Evolutionary conservation across 1,139 yeast genomes (phyloP).

Genomic region (Neolecta irregularis): DNA sequence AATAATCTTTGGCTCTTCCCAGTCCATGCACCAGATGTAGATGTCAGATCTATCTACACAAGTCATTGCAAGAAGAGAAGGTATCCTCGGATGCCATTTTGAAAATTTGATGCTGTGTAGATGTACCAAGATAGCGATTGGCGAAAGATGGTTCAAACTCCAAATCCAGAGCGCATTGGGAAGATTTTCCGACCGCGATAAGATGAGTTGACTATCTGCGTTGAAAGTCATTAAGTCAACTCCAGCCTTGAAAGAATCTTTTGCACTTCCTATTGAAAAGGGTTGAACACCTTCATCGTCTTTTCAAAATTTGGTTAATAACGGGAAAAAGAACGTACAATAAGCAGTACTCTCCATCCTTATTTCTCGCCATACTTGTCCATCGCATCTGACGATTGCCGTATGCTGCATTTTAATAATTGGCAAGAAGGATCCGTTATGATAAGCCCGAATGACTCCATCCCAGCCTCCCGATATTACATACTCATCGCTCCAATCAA

Average conservation of each 20-base stretch:
- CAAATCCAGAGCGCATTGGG: conserved; percentile 19
- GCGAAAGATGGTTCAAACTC: conserved; percentile 14
- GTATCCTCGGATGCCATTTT: conserved; percentile 16
- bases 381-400: conserved; percentile 9
- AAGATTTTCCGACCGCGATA: conserved; percentile 13
- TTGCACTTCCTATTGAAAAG: conserved; percentile 4
- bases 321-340: conserved; percentile 6
- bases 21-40: conserved; percentile 11
- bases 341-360: conserved; percentile 7
- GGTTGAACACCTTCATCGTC: conserved; percentile 11
- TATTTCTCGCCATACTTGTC: conserved; percentile 15
- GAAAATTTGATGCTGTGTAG: conserved; percentile 9
- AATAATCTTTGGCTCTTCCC: conserved; percentile 11
- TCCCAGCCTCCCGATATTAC: conserved; percentile 14
- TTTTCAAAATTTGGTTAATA: neutral
- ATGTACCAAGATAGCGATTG: conserved; percentile 15
- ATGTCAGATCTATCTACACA: conserved; percentile 9
- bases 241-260: conserved; percentile 15
- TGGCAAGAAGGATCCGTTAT: conserved; percentile 16
- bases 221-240: conserved; percentile 14
- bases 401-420: conserved; percentile 14
- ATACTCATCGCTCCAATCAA: conserved; percentile 8
- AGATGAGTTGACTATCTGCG: conserved; percentile 15
- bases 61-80: conserved; percentile 12
- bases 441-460: conserved; percentile 15